Evolutionary conservation across 441 rosid species (phyloP).

Genomic region (Erodium texanum): DNA sequence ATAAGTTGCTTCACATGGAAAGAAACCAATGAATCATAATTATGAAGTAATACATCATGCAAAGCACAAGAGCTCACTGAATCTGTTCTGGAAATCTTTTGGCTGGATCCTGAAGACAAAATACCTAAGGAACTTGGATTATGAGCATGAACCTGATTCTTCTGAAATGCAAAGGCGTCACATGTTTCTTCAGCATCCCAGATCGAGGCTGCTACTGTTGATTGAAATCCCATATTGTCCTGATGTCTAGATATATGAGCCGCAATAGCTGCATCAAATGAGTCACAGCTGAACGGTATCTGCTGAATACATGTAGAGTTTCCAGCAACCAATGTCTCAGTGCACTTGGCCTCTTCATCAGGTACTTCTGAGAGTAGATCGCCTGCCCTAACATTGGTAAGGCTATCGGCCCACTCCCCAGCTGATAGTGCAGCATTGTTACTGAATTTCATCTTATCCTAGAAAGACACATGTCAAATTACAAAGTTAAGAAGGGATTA

Average conservation of each 20-base stretch:
- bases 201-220: conserved; percentile 46
- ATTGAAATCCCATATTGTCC: conserved; percentile 36
- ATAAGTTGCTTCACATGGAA: too few relatives aligned
- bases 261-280: conserved; percentile 96
- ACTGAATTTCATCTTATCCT: conserved; percentile 39
- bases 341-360: conserved; percentile 33
- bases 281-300: conserved; percentile 69
- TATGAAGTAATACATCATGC: conserved; percentile 35
- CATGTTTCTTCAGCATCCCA: conserved; percentile 99
- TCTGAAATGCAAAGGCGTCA: conserved; percentile 83
- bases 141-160: conserved; percentile 27
- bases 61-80: conserved; percentile 23
- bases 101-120: too few relatives aligned
- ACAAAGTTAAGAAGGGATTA: too few relatives aligned
- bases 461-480: conserved; percentile 6
- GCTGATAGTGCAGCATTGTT: conserved; percentile 33
- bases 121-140: conserved; percentile 27
- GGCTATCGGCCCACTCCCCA: conserved; percentile 93
- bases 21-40: background rate
- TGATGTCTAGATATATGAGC: conserved; percentile 80
- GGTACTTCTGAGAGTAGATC: conserved; percentile 74
- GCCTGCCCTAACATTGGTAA: conserved; percentile 82
- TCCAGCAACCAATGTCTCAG: conserved; percentile 27
- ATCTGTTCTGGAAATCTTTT: too few relatives aligned
- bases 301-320: conserved; percentile 47